Base-by-base conservation (phyloP, 2,329 filamentous ascomycete species). In the Aspergillus aculeatinus region DNA sequence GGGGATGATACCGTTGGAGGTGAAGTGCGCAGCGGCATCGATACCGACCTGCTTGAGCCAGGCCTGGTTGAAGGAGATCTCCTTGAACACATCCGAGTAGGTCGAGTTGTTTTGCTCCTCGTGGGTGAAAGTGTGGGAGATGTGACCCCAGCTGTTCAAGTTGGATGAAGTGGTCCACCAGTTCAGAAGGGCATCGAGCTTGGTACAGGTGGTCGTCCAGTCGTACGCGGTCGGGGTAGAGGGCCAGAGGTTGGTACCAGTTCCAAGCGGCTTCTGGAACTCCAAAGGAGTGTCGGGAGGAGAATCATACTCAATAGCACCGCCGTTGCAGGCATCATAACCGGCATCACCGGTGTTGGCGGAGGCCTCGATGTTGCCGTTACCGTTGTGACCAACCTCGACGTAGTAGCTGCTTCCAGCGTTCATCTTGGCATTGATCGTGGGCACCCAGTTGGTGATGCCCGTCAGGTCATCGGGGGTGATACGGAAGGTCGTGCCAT, bases 41-140 rank as follows among this genome's bases (percentile, higher is more conserved):
- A 87, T 75, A 12, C 83, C 82, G 10, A 81, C 77, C 65, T 85
- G 81, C 61, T 79, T 76, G 48, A 87, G 70, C 84, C 85, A 88
- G 11, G 79, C 82, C 64, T 82, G 77, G 73, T 88, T 88, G 76
- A 85, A 87, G 23, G 77, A 75, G 48, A 87, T 85, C 70, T 88
- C 85, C 64, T 81, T 83, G 59, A 71, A 70, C 1, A 83, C 77
- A 65, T 88, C 85, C 3, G 75, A 68, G 72, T 85, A 87, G 0
- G 85, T 87, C 7, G 84, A 82, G 62, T 87, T 87, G 66, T 87
- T 82, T 60, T 86, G 73, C 62, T 82, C 81, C 64, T 82, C 76
- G 63, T 87, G 85, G 2, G 83, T 84, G 70, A 87, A 87, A 1
- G 85, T 87, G 71, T 88, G 85, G 1, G 84, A 86, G n/a, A 88